phyloP scores from a whole-genome alignment of 768 basidiomycete species.

The Rhizopogon vesiculosus region DNA sequence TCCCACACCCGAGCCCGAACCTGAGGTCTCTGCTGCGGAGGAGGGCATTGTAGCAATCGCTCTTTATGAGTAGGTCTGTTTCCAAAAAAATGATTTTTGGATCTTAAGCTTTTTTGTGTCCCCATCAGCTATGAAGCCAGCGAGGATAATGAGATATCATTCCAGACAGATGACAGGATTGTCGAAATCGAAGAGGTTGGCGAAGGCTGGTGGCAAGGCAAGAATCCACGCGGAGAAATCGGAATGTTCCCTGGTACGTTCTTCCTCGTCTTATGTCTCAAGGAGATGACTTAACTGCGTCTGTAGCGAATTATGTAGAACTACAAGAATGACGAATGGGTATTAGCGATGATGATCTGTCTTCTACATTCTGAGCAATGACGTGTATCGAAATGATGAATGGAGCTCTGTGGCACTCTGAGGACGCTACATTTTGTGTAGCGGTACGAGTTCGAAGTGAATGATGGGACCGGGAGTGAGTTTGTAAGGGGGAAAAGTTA shows the following conservation, averaged over 20 bases:
- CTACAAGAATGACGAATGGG: neutral
- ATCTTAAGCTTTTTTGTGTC: neutral
- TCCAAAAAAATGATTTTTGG: neutral
- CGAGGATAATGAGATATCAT: conserved; percentile 88
- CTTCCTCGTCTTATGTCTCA: neutral
- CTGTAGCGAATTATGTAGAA: conserved; percentile 6
- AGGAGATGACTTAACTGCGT: neutral
- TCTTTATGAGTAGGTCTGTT: conserved; percentile 59
- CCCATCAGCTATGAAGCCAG: conserved; percentile 73
- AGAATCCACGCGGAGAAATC: conserved; percentile 43
- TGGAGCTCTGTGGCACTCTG: neutral
- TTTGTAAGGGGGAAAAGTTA: too few species aligned
- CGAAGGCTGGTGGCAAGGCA: conserved; percentile 90
- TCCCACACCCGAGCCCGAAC: conserved; percentile 46
- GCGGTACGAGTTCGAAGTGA: too few species aligned
- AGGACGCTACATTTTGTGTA: too few species aligned
- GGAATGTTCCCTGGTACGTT: conserved; percentile 76
- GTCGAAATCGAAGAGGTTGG: conserved; percentile 72
- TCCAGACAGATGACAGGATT: conserved; percentile 80
- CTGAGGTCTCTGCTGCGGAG: conserved; percentile 41
- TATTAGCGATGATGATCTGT: neutral
- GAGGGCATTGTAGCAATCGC: conserved; percentile 62
- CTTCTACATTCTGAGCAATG: neutral
- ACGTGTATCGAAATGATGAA: neutral
- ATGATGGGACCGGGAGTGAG: too few species aligned